A percentile compares a stretch with the other conserved stretches of the same genome.
These are phyloP conservation scores for Penicillium vulpinum DNA, from an alignment of 2,329 filamentous ascomycete genomes.

Conservation along the genomic window DNA sequence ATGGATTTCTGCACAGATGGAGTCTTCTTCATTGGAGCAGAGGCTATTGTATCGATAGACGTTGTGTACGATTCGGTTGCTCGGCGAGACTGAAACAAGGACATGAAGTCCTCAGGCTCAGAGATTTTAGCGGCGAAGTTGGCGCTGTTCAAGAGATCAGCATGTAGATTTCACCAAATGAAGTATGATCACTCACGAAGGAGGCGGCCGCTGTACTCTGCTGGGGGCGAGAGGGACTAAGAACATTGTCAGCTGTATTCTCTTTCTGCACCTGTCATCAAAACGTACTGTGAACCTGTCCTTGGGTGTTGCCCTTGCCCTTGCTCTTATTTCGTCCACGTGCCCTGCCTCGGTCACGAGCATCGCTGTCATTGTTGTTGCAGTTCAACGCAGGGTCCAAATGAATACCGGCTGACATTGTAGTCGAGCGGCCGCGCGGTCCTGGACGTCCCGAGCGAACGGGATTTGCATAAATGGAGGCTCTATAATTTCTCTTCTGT, in stretches of 20 bases:
- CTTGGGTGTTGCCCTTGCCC: background rate
- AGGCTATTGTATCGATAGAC: background rate
- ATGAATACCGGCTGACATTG: background rate
- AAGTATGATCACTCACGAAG: background rate
- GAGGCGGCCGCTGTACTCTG: background rate
- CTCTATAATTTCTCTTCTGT: background rate
- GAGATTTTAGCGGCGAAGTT: background rate
- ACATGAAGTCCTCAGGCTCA: background rate
- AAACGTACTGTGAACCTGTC: background rate
- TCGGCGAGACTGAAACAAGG: background rate
- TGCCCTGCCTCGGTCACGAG: background rate
- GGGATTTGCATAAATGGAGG: background rate
- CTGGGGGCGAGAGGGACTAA: background rate
- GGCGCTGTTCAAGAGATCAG: background rate
- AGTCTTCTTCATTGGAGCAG: background rate
- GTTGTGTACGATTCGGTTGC: background rate
- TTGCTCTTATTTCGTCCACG: background rate
- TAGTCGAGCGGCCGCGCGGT: background rate
- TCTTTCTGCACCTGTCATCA: background rate
- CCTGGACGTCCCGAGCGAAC: background rate
- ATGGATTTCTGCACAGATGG: background rate
- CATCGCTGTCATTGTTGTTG: background rate
- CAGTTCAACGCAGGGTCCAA: slow-evolving; percentile 1
- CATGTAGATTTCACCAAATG: background rate
- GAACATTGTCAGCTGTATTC: background rate